Conservation (phyloP, 2,329 filamentous ascomycete species). For the Trichoderma atroviride region DNA sequence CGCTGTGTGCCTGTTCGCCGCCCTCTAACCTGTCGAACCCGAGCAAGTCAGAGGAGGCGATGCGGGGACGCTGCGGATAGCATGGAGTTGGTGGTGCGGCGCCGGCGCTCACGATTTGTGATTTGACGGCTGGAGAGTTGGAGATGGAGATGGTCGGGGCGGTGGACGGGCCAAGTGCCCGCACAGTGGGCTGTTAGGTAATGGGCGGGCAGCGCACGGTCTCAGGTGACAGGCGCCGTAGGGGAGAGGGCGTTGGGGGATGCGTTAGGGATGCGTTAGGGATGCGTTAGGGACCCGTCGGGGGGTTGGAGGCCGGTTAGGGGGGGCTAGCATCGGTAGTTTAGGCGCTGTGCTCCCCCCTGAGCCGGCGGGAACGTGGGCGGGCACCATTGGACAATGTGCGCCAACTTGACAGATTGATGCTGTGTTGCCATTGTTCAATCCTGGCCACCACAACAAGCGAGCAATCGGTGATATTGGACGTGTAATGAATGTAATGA, state of each 20-base stretch:
- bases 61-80: background rate
- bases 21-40: background rate
- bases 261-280: background rate
- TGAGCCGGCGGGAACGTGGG: background rate
- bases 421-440: background rate
- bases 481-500: background rate
- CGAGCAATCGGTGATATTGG: background rate
- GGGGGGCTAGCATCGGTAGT: slow-evolving; percentile 16
- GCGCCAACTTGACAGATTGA: background rate
- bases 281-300: slow-evolving; percentile 1
- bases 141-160: slow-evolving; percentile 8
- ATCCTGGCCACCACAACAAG: background rate
- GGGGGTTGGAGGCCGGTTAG: background rate
- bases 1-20: background rate
- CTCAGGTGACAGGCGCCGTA: slow-evolving; percentile 12
- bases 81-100: slow-evolving; percentile 3
- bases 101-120: slow-evolving; percentile 11
- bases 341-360: slow-evolving; percentile 2
- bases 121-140: slow-evolving; percentile 3
- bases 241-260: background rate
- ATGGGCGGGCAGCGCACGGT: background rate
- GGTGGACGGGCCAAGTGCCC: slow-evolving; percentile 14
- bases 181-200: slow-evolving; percentile 18
- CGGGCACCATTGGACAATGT: background rate
- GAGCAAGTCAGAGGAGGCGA: background rate